Evolutionary conservation across 441 rosid species (phyloP).

Genomic region (Populus tomentosa): DNA sequence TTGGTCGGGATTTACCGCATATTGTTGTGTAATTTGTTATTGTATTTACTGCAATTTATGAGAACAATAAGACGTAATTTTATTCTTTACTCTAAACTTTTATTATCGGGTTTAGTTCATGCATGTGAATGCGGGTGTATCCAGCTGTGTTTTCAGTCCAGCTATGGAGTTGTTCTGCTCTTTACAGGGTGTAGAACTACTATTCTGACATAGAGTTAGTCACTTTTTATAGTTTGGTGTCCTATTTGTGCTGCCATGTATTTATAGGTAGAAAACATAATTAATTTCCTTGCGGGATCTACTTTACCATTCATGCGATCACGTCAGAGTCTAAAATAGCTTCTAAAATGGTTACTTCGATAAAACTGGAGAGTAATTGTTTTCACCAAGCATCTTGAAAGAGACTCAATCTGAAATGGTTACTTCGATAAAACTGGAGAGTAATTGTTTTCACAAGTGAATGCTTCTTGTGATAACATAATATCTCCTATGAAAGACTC

Average conservation of each 20-base stretch:
- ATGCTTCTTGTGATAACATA: neutral
- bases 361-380: too few relatives aligned
- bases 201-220: neutral
- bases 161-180: neutral
- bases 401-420: too few relatives aligned
- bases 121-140: neutral
- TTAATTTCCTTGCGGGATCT: neutral
- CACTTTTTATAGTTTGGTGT: neutral
- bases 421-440: neutral
- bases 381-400: too few relatives aligned
- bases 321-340: neutral
- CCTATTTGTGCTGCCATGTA: neutral
- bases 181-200: neutral
- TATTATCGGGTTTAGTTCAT: neutral
- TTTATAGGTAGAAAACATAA: neutral
- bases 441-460: neutral
- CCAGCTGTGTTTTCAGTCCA: neutral
- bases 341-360: neutral
- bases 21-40: constrained; percentile 19
- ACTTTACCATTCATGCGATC: neutral
- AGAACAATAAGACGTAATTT: constrained; percentile 21
- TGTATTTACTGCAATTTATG: constrained; percentile 2
- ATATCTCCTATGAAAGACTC: neutral
- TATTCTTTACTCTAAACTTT: neutral
- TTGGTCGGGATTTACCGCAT: neutral